phyloP scores from a whole-genome alignment of 2,329 filamentous ascomycete genomes.

The Colletotrichum paranaense region DNA sequence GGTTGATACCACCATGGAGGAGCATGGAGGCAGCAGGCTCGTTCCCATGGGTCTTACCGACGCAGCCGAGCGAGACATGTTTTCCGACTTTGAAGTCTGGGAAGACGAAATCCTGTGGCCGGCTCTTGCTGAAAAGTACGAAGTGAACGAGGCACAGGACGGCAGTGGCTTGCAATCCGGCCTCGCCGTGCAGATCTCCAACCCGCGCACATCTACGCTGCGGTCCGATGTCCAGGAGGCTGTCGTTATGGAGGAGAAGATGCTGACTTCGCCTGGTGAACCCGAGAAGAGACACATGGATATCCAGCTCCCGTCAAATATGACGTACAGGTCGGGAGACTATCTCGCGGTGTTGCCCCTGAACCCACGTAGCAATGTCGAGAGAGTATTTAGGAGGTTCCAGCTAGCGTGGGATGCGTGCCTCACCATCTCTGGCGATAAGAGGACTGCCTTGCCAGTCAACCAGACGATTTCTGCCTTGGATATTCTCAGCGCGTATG shows the following conservation, averaged over 20 bases:
- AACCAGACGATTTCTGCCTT: constrained; percentile 68
- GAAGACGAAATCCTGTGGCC: constrained; percentile 67
- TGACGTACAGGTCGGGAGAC: constrained; percentile 78
- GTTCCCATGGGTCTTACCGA: constrained; percentile 66
- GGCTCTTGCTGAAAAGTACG: constrained; percentile 60
- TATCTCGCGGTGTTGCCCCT: constrained; percentile 80
- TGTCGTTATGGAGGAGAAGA: constrained; percentile 62
- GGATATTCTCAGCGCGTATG: constrained; percentile 75
- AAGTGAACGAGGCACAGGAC: constrained; percentile 52
- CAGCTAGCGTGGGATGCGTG: constrained; percentile 76
- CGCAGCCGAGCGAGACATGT: constrained; percentile 72
- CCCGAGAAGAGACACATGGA: constrained; percentile 73
- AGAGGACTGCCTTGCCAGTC: constrained; percentile 65
- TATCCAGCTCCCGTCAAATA: constrained; percentile 73
- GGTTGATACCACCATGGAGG: constrained; percentile 64
- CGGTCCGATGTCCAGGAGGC: constrained; percentile 71
- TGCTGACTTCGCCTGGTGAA: constrained; percentile 60
- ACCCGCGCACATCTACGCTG: constrained; percentile 65
- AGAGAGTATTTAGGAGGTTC: constrained; percentile 74
- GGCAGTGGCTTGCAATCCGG: constrained; percentile 37
- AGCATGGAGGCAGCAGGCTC: constrained; percentile 48
- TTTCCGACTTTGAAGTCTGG: constrained; percentile 76
- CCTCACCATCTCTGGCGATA: constrained; percentile 67
- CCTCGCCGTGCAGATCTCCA: constrained; percentile 62
- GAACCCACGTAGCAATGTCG: constrained; percentile 72